A percentile compares a stretch with the other conserved stretches of the same genome.
Evolutionary conservation across 306 rosid genomes (phyloP).

Genomic region (Abrus precatorius): DNA sequence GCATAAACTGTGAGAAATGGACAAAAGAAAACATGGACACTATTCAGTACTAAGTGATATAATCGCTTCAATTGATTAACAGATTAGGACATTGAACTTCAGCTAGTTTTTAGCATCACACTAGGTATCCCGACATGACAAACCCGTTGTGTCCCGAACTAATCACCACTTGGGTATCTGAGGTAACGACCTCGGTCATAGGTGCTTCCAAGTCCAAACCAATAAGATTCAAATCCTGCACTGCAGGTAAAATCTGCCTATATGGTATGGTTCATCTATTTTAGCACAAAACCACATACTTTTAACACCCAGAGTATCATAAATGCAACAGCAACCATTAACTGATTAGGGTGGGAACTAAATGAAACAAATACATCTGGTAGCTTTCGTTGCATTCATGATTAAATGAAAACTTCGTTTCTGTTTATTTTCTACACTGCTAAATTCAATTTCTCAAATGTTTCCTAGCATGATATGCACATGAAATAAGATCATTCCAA

Average conservation of each 20-base stretch:
- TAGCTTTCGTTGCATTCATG: neutral
- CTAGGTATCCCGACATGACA: neutral
- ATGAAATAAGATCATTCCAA: slow-evolving; percentile 5
- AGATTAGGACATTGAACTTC: neutral
- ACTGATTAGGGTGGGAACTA: neutral
- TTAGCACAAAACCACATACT: neutral
- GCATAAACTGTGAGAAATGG: slow-evolving; percentile 2
- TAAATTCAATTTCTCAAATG: slow-evolving; percentile 1
- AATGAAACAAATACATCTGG: slow-evolving; percentile 8
- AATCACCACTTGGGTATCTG: neutral
- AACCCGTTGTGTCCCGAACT: neutral
- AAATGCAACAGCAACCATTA: slow-evolving; percentile 4
- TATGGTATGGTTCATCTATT: neutral
- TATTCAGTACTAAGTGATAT: neutral
- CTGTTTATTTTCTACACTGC: neutral
- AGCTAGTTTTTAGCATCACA: neutral
- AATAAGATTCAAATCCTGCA: neutral
- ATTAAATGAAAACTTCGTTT: neutral
- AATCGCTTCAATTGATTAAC: neutral
- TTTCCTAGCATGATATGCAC: slow-evolving; percentile 2
- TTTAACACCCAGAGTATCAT: neutral
- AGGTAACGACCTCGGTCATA: neutral
- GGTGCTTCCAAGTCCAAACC: neutral
- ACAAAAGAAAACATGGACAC: slow-evolving; percentile 3
- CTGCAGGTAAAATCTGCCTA: neutral